phyloP scores from a whole-genome alignment of 1,284 basidiomycete species.

The Papiliotrema fonsecae region DNA sequence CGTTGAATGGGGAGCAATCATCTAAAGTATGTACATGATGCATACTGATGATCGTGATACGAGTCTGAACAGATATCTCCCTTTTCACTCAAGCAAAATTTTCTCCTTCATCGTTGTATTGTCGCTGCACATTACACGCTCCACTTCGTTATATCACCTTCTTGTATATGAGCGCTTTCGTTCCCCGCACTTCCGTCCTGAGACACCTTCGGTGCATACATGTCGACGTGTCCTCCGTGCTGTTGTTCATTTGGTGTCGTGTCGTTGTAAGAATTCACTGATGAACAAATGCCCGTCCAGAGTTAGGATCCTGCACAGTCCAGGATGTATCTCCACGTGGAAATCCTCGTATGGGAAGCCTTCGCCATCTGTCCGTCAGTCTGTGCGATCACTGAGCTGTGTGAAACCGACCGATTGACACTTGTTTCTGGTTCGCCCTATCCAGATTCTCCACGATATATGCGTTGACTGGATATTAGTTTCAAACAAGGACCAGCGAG shows the following conservation, averaged over 20 bases:
- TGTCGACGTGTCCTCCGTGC: not conserved
- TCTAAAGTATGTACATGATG: conserved; percentile 24
- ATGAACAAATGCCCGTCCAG: conserved; percentile 58
- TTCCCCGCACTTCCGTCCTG: no score
- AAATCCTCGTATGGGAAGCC: conserved; percentile 70
- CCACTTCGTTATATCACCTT: not conserved
- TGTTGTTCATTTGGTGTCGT: conserved; percentile 1
- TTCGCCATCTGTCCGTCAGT: conserved; percentile 69
- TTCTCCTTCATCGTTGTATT: no score
- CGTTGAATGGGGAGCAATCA: conserved; percentile 64
- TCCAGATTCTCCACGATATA: conserved; percentile 66
- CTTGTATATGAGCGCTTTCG: no score
- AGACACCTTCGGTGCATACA: no score
- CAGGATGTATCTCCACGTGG: conserved; percentile 74
- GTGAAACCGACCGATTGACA: conserved; percentile 34
- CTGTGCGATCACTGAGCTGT: not conserved
- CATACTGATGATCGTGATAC: not conserved
- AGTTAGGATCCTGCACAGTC: conserved; percentile 66
- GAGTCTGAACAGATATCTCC: no score
- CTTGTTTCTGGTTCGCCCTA: conserved; percentile 51
- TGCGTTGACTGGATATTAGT: conserved; percentile 48
- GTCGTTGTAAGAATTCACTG: conserved; percentile 33
- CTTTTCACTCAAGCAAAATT: no score
- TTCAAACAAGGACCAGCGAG: no score
- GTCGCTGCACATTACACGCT: not conserved